A percentile compares a stretch with the other conserved stretches of the same genome.
phyloP scores from a whole-genome alignment of 345 rosid species.

The Abelmoschus esculentus region DNA sequence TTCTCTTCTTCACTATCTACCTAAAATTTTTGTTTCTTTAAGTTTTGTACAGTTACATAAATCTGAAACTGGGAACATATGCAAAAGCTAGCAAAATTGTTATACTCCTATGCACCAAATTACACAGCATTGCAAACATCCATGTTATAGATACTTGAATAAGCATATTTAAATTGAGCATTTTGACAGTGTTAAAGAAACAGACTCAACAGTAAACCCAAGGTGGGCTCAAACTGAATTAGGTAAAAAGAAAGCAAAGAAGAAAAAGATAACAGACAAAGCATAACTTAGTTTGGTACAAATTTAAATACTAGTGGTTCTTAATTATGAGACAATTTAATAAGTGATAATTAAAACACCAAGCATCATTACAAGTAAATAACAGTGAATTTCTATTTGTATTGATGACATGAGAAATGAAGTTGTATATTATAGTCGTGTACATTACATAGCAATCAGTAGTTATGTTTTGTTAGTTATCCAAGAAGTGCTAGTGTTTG shows the following conservation, averaged over 20 bases:
- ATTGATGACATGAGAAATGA: background rate
- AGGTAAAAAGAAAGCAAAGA: background rate
- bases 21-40: too few relatives aligned
- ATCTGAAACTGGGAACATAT: background rate
- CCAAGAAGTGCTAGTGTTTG: too few relatives aligned
- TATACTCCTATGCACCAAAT: background rate
- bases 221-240: background rate
- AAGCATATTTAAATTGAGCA: background rate
- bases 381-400: constrained; percentile 4
- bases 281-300: background rate
- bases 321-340: background rate
- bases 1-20: too few relatives aligned
- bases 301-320: background rate
- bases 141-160: background rate
- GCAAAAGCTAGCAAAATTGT: background rate
- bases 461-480: too few relatives aligned
- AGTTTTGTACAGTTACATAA: too few relatives aligned
- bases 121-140: background rate
- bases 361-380: background rate
- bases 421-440: too few relatives aligned
- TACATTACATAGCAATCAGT: too few relatives aligned
- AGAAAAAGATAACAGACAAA: background rate
- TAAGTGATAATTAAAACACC: background rate
- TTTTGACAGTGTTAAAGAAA: background rate
- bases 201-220: background rate